Conservation (phyloP, 2,329 filamentous ascomycete genomes). For the Raffaelea deltoideospora region DNA sequence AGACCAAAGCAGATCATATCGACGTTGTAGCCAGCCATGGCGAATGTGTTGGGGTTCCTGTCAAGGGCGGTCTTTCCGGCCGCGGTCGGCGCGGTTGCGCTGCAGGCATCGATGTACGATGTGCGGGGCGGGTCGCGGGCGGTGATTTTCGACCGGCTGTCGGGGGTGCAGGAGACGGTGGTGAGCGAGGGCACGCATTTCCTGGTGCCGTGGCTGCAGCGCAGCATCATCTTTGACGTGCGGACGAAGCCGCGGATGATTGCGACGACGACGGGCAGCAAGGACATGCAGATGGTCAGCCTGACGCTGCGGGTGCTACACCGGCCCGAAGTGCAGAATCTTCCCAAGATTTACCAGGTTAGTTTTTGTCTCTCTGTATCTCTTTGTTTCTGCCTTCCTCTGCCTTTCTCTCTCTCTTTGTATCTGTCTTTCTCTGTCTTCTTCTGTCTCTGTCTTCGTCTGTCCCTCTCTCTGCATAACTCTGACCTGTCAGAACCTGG, state of each 20-base stretch:
- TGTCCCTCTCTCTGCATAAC: too few species aligned
- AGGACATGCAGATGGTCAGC: slow-evolving; percentile 99
- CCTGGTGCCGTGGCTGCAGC: slow-evolving; percentile 88
- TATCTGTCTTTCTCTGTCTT: not conserved
- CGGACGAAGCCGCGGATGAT: slow-evolving; percentile 96
- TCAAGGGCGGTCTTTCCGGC: slow-evolving; percentile 61
- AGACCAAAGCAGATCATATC: not conserved
- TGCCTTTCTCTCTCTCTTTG: not conserved
- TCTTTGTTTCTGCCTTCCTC: not conserved
- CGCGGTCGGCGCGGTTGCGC: slow-evolving; percentile 49
- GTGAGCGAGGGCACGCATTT: slow-evolving; percentile 96
- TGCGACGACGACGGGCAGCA: slow-evolving; percentile 91
- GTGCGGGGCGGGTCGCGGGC: slow-evolving; percentile 88
- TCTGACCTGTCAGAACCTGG: slow-evolving; percentile 68
- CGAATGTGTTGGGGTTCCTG: slow-evolving; percentile 42
- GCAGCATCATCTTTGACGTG: slow-evolving; percentile 89
- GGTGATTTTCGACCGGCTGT: slow-evolving; percentile 91
- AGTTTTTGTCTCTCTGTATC: not conserved
- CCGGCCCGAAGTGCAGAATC: slow-evolving; percentile 68
- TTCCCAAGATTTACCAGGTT: slow-evolving; percentile 75
- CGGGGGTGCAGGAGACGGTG: slow-evolving; percentile 84
- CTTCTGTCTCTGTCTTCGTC: not conserved
- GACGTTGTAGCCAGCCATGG: slow-evolving; percentile 23
- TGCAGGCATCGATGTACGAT: slow-evolving; percentile 82
- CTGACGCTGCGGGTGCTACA: slow-evolving; percentile 99